These are phyloP conservation scores for Malus sieversii DNA, from an alignment of 306 rosid species.

Conservation along the genomic window DNA sequence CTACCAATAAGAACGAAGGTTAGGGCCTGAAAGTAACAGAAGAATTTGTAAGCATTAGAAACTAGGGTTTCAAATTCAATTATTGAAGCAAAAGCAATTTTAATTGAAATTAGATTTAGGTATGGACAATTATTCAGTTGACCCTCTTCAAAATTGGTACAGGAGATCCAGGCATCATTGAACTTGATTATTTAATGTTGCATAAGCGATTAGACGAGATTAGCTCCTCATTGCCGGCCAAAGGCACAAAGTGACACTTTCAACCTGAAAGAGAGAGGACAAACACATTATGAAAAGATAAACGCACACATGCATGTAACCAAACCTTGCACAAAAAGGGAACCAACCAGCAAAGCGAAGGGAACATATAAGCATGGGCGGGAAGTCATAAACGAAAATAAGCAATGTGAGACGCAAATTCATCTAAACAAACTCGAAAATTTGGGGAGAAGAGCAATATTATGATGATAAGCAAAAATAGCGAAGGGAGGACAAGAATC, in stretches of 20 bases:
- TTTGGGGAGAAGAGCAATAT: too few relatives aligned
- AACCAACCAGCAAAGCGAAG: too few relatives aligned
- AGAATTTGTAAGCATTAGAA: background rate
- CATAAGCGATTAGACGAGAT: background rate
- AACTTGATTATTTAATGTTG: background rate
- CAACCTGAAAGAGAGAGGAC: background rate
- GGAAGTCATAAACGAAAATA: too few relatives aligned
- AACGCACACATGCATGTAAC: background rate
- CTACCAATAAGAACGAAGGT: background rate
- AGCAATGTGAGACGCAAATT: too few relatives aligned
- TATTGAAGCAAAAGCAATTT: background rate
- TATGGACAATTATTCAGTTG: background rate
- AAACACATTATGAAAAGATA: too few relatives aligned
- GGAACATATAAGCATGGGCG: too few relatives aligned
- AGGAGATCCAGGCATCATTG: background rate
- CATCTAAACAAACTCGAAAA: too few relatives aligned
- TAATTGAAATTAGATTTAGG: background rate
- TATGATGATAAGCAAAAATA: too few relatives aligned
- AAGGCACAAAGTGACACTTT: too few relatives aligned
- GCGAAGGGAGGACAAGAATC: too few relatives aligned
- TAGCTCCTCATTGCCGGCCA: background rate
- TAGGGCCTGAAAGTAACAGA: background rate
- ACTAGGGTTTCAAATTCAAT: background rate
- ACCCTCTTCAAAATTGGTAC: background rate
- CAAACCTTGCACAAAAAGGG: too few relatives aligned